Percentiles rank a stretch among this genome's conserved stretches.
Evolutionary conservation across 495 filamentous ascomycete species (phyloP).

Genomic region (Daldinia childiae): DNA sequence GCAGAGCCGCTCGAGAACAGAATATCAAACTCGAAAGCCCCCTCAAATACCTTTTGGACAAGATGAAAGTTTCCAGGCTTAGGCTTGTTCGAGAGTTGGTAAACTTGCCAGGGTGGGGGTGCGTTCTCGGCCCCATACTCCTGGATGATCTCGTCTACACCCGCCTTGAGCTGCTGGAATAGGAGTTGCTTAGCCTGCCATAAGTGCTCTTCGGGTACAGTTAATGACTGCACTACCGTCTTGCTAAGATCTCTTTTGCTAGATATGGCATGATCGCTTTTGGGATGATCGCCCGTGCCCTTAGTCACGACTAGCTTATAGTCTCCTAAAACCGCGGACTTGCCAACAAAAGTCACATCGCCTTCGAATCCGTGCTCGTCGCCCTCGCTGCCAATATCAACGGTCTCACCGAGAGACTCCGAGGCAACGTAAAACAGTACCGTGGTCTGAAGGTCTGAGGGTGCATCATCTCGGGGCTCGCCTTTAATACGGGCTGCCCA

Average conservation of each 20-base stretch:
- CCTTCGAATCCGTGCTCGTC: slow-evolving; percentile 70
- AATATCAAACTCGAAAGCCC: slow-evolving; percentile 92
- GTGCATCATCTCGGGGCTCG: slow-evolving; percentile 72
- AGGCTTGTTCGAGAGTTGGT: slow-evolving; percentile 75
- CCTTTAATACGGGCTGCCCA: slow-evolving; percentile 94
- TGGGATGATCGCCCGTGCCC: slow-evolving; percentile 68
- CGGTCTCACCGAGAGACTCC: slow-evolving; percentile 73
- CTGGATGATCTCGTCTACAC: slow-evolving; percentile 72
- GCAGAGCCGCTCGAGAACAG: slow-evolving; percentile 86
- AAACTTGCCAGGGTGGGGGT: slow-evolving; percentile 87
- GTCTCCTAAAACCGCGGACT: slow-evolving; percentile 77
- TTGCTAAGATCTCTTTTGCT: slow-evolving; percentile 72
- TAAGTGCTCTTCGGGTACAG: slow-evolving; percentile 70
- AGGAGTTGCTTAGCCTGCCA: slow-evolving; percentile 91
- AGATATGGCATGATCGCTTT: slow-evolving; percentile 69
- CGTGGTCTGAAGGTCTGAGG: slow-evolving; percentile 71
- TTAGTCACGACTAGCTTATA: slow-evolving; percentile 84
- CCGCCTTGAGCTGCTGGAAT: slow-evolving; percentile 79
- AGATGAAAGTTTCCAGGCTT: slow-evolving; percentile 84
- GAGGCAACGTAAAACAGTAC: slow-evolving; percentile 82
- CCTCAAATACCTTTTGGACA: slow-evolving; percentile 92
- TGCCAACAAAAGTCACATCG: slow-evolving; percentile 78
- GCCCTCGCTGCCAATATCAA: slow-evolving; percentile 65
- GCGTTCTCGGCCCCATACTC: slow-evolving; percentile 74
- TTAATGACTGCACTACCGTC: slow-evolving; percentile 77